Conservation (phyloP, 768 basidiomycete genomes). For the Termitomyces sp. region DNA sequence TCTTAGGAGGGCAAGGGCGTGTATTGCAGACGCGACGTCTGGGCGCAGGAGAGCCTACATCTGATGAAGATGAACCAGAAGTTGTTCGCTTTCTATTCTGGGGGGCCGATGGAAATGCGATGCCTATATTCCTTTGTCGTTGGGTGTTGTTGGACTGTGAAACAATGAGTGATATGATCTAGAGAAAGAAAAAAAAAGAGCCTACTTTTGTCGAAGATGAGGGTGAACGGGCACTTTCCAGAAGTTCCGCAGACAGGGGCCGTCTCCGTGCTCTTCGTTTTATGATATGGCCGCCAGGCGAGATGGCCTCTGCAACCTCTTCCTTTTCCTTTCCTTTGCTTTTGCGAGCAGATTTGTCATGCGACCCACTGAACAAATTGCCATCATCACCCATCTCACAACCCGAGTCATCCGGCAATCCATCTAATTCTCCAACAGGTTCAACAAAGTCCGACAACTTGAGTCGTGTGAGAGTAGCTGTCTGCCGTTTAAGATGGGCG, state of each 20-base stretch:
- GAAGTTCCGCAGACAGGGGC: conserved; percentile 63
- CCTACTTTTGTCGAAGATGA: conserved; percentile 39
- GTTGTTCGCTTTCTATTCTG: conserved; percentile 33
- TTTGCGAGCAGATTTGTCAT: conserved; percentile 22
- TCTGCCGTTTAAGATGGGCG: conserved; percentile 42
- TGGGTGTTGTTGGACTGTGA: neutral
- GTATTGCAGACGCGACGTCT: conserved; percentile 47
- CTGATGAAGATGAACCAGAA: conserved; percentile 39
- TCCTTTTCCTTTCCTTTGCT: conserved; percentile 42
- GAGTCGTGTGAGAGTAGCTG: conserved; percentile 60
- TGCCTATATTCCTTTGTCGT: conserved; percentile 12
- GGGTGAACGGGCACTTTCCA: conserved; percentile 43
- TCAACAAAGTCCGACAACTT: conserved; percentile 52
- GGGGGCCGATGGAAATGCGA: conserved; percentile 37
- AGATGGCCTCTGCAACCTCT: conserved; percentile 65
- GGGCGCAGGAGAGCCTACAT: conserved; percentile 47
- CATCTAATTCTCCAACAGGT: conserved; percentile 38
- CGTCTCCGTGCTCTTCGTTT: conserved; percentile 73
- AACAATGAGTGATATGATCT: neutral
- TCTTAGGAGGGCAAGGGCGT: conserved; percentile 20
- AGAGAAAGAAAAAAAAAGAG: conserved; percentile 2
- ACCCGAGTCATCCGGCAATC: conserved; percentile 43
- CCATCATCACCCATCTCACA: conserved; percentile 44
- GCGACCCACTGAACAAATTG: conserved; percentile 27
- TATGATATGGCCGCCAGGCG: conserved; percentile 70